phyloP scores from a whole-genome alignment of 2,329 filamentous ascomycete species.

The Fusarium sp. region DNA sequence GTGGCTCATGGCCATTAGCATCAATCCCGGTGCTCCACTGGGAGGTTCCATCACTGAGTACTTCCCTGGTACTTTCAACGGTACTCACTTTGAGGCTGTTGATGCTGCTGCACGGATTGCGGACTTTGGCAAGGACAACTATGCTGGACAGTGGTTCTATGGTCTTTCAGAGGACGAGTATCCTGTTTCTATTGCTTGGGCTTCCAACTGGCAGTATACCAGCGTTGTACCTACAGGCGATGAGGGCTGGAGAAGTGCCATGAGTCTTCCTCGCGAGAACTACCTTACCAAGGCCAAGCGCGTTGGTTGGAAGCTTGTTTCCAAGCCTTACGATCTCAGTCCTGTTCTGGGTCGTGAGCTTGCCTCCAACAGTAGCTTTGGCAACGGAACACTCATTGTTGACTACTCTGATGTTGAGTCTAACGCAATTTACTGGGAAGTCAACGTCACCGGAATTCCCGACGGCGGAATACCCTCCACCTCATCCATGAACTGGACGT shows the following conservation, averaged over 20 bases:
- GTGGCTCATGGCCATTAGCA: conserved; percentile 59
- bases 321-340: conserved; percentile 58
- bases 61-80: conserved; percentile 69
- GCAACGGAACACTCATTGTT: conserved; percentile 57
- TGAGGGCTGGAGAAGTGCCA: conserved; percentile 47
- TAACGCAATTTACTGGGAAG: conserved; percentile 64
- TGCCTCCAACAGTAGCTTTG: conserved; percentile 53
- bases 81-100: conserved; percentile 63
- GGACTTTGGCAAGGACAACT: conserved; percentile 51
- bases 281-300: conserved; percentile 61
- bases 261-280: conserved; percentile 55
- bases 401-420: conserved; percentile 55
- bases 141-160: conserved; percentile 49
- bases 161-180: conserved; percentile 34
- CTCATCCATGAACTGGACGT: conserved; percentile 44
- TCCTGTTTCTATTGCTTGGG: conserved; percentile 49
- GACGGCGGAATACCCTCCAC: conserved; percentile 17
- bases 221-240: conserved; percentile 42
- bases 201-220: conserved; percentile 49
- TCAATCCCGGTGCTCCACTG: conserved; percentile 66
- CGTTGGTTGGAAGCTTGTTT: conserved; percentile 61
- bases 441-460: conserved; percentile 57
- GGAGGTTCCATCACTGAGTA: conserved; percentile 66
- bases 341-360: conserved; percentile 58
- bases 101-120: conserved; percentile 42